Percentiles rank a stretch among this genome's conserved stretches.
These are phyloP conservation scores for Candida wancherniae DNA, from an alignment of 805 yeast genomes.

Conservation along the genomic window DNA sequence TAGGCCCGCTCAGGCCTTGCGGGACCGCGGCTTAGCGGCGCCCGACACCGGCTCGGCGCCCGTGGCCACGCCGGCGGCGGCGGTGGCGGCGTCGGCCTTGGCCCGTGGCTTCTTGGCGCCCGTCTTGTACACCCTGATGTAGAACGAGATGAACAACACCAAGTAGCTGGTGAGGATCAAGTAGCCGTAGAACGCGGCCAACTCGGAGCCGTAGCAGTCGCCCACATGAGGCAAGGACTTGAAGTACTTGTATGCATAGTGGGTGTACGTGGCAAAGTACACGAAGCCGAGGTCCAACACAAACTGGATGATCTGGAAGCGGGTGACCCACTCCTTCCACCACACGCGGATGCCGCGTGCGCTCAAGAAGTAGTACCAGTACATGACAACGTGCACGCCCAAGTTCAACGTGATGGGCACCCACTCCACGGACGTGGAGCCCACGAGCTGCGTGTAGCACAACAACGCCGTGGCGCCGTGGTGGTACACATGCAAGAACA, in stretches of 20 bases:
- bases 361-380: slow-evolving; percentile 92
- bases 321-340: slow-evolving; percentile 99
- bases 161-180: slow-evolving; percentile 82
- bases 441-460: slow-evolving; percentile 89
- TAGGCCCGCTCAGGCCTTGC: slow-evolving; percentile 29
- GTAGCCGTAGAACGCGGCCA: slow-evolving; percentile 91
- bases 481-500: slow-evolving; percentile 92
- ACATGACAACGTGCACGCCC: slow-evolving; percentile 93
- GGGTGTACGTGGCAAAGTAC: slow-evolving; percentile 90
- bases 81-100: slow-evolving; percentile 9
- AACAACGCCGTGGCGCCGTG: slow-evolving; percentile 97
- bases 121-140: slow-evolving; percentile 76
- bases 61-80: slow-evolving; percentile 8
- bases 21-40: slow-evolving; percentile 30
- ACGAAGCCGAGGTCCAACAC: slow-evolving; percentile 84
- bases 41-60: slow-evolving; percentile 12
- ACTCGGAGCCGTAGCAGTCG: slow-evolving; percentile 86
- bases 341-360: slow-evolving; percentile 93
- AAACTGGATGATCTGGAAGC: slow-evolving; percentile 92
- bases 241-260: slow-evolving; percentile 70
- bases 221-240: slow-evolving; percentile 63
- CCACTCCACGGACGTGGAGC: slow-evolving; percentile 90
- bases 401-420: slow-evolving; percentile 86
- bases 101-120: slow-evolving; percentile 25
- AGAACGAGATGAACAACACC: slow-evolving; percentile 86